These are phyloP conservation scores for Cornus suecica DNA, from an alignment of 148 eudicot genomes.

Conservation along the genomic window DNA sequence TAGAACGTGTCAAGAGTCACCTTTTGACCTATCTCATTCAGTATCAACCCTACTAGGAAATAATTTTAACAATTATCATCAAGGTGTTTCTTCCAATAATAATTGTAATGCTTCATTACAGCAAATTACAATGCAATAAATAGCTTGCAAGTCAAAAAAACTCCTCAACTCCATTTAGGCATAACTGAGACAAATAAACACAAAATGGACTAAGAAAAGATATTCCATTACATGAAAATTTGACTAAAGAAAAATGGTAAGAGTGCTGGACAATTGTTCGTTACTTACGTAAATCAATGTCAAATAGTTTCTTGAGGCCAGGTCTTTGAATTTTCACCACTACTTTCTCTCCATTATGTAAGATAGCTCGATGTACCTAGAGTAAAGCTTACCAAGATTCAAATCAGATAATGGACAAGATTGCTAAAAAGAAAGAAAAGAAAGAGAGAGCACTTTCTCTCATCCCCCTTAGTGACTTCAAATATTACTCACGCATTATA, in stretches of 20 bases:
- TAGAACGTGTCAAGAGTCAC: background rate
- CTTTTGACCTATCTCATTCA: background rate
- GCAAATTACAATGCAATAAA: background rate
- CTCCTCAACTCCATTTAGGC: background rate
- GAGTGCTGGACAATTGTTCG: background rate
- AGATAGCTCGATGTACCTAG: conserved; percentile 92
- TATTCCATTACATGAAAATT: background rate
- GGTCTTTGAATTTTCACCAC: conserved; percentile 97
- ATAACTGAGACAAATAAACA: background rate
- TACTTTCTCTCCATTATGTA: conserved; percentile 91
- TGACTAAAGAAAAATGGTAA: background rate
- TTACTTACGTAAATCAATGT: conserved; percentile 88
- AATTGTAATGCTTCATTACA: background rate
- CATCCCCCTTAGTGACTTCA: background rate
- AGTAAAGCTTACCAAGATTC: conserved; percentile 11
- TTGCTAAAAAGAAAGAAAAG: background rate
- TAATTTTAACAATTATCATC: background rate
- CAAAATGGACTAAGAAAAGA: background rate
- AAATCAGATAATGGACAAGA: background rate
- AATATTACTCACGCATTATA: background rate
- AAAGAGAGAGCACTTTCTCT: background rate
- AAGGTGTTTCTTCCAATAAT: background rate
- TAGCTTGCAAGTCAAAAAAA: background rate
- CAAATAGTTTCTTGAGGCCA: conserved; percentile 90
- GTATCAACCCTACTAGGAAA: background rate